phyloP scores from a whole-genome alignment of 2,329 filamentous ascomycete species.

The Phaeosphaeria sp. region DNA sequence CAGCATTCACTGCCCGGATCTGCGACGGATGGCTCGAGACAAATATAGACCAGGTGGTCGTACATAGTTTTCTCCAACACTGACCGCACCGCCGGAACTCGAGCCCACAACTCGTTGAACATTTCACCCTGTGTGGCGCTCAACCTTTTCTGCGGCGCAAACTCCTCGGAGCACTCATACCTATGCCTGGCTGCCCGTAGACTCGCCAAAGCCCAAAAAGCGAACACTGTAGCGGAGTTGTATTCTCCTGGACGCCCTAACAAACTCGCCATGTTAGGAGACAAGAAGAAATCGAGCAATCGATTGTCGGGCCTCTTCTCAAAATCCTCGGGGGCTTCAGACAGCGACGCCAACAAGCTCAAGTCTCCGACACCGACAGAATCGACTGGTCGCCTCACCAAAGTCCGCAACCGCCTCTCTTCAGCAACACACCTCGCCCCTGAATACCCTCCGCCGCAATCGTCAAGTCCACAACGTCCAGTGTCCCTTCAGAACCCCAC shows the following conservation, averaged over 20 bases:
- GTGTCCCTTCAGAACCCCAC: constrained; percentile 27
- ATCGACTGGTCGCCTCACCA: constrained; percentile 36
- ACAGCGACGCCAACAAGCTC: constrained; percentile 14
- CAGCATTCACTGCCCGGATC: constrained; percentile 23
- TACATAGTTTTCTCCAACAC: constrained; percentile 18
- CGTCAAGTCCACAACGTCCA: constrained; percentile 18
- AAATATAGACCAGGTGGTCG: constrained; percentile 34
- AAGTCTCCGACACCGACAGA: constrained; percentile 34
- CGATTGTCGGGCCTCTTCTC: constrained; percentile 46
- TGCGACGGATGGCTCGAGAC: constrained; percentile 28
- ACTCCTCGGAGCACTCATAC: constrained; percentile 19
- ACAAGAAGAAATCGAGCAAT: constrained; percentile 42
- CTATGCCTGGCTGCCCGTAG: constrained; percentile 10
- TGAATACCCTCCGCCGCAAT: constrained; percentile 37
- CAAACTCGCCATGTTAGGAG: constrained; percentile 20
- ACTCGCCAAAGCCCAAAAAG: background rate
- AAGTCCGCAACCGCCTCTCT: constrained; percentile 42
- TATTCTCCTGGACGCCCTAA: background rate
- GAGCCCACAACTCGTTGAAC: background rate
- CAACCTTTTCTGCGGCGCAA: constrained; percentile 26
- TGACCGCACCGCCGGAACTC: background rate
- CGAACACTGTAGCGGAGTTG: background rate
- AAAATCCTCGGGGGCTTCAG: constrained; percentile 24
- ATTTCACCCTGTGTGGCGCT: constrained; percentile 16
- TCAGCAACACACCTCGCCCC: constrained; percentile 40